Base-by-base conservation (phyloP, 805 yeast genomes). In the Candida easanensis region DNA sequence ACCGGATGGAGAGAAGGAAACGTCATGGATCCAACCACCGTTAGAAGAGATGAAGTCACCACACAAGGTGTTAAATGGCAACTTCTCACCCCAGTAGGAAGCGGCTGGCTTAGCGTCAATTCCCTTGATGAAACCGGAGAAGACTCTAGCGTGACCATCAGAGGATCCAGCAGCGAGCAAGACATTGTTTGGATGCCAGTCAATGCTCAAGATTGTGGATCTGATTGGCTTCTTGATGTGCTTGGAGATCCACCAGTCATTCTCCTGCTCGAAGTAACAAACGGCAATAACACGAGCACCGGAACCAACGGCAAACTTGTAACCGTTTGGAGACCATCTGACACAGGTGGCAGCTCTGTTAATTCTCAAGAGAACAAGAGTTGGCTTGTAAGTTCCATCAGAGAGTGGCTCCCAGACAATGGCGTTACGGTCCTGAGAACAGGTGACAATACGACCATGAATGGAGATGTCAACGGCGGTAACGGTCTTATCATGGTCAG, bases 241-340 rank as follows among this genome's bases (percentile, higher is more conserved):
- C 66, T 91, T 91, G 13, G 98, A 88, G 39, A 93, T 90, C 99
- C 99, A 93, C 99, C 99, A 93, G 63, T 93, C 96, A 64, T 91
- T 93, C 57, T 89, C 97, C 49, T 75, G 85, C 68, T 93, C 99
- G 63, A 85, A 93, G 69, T 90, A 93, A 70, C 99, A 93, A 38
- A 93, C 86, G 9, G 98, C 97, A 65, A 93, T 83, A 50, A 86
- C 84, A 47, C 98, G 74, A 35, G 96, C 97, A 36, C 96, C 88
- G 3, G 96, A 86, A 1, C 97, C 99, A 37, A 91, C 98, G 1
- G 99, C 99, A 66, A 93, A 93, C 70, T 93, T 93, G 60, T 69
- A 70, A n/a, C 97, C 98, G 54, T 77, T 79, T 17, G 98, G 97
- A 9, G 96, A 85, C 99, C 99, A 93, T 54, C 80, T 77, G 39